Evolutionary conservation across 371 early-diverging fungal genomes (phyloP).

Genomic region (Mortierella sp.): DNA sequence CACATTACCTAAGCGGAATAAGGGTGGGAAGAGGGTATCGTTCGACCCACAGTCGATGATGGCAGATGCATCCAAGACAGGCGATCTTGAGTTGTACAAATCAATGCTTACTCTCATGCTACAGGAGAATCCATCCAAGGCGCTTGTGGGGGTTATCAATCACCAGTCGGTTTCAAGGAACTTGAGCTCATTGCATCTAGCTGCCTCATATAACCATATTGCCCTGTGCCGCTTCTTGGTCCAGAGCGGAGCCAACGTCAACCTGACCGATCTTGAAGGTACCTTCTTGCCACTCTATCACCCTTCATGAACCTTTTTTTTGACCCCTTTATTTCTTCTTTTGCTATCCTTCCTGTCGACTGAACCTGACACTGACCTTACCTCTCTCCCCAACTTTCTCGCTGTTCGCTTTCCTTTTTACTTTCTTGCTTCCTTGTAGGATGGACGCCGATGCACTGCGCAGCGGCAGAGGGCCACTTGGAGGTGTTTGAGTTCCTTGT

Average conservation of each 20-base stretch:
- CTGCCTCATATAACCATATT: conserved; percentile 69
- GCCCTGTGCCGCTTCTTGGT: conserved; percentile 64
- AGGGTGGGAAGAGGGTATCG: conserved; percentile 44
- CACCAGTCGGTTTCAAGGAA: conserved; percentile 59
- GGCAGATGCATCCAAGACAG: conserved; percentile 56
- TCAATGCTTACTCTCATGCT: conserved; percentile 20
- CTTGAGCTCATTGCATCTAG: conserved; percentile 70
- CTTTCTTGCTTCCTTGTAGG: conserved; percentile 42
- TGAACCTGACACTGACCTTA: background rate
- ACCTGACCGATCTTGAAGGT: conserved; percentile 67
- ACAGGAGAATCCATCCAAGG: conserved; percentile 33
- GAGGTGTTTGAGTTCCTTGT: conserved; percentile 63
- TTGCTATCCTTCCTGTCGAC: no score
- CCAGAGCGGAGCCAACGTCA: conserved; percentile 60
- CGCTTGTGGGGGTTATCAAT: conserved; percentile 43
- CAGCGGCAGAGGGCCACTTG: conserved; percentile 73
- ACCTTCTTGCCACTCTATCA: background rate
- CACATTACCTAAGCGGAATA: conserved; percentile 14
- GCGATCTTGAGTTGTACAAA: conserved; percentile 51
- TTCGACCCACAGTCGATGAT: conserved; percentile 59
- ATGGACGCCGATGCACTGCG: conserved; percentile 81
- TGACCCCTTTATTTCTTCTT: background rate
- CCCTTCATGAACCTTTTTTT: background rate
- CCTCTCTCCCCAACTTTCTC: background rate
- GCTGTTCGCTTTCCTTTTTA: background rate